Evolutionary conservation across 805 yeast genomes (phyloP).

Genomic region (Wickerhamomyces silvicola): DNA sequence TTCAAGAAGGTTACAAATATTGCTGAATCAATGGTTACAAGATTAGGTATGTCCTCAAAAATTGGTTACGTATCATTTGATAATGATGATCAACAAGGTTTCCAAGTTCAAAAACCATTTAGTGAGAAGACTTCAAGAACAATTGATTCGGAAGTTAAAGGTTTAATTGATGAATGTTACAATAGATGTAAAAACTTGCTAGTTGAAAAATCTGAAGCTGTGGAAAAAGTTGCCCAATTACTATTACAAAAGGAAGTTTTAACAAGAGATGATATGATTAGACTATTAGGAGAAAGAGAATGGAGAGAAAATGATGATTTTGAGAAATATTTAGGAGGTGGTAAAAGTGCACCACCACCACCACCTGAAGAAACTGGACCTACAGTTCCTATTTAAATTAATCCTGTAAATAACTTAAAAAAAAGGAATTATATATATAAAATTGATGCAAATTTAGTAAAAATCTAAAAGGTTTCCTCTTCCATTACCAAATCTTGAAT

Average conservation of each 20-base stretch:
- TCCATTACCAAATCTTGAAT: slow-evolving; percentile 24
- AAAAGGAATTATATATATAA: background rate
- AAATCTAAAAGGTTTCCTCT: slow-evolving; percentile 28
- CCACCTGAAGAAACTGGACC: slow-evolving; percentile 10
- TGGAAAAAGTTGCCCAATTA: slow-evolving; percentile 68
- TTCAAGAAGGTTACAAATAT: slow-evolving; percentile 85
- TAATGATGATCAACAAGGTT: slow-evolving; percentile 42
- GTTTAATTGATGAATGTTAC: slow-evolving; percentile 62
- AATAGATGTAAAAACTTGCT: slow-evolving; percentile 51
- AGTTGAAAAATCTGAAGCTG: slow-evolving; percentile 51
- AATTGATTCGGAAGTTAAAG: slow-evolving; percentile 64
- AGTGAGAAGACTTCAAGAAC: slow-evolving; percentile 64
- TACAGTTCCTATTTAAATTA: background rate
- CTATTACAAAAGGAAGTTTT: slow-evolving; percentile 68
- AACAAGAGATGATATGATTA: slow-evolving; percentile 74
- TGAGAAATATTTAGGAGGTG: slow-evolving; percentile 65
- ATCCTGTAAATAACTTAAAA: slow-evolving; percentile 1
- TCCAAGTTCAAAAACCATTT: slow-evolving; percentile 54
- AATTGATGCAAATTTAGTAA: background rate
- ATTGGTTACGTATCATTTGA: slow-evolving; percentile 64
- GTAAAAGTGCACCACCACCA: slow-evolving; percentile 16
- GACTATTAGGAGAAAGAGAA: slow-evolving; percentile 71
- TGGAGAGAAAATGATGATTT: slow-evolving; percentile 83
- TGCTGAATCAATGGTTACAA: slow-evolving; percentile 86
- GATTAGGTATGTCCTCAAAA: slow-evolving; percentile 80